Percentiles rank a stretch among this genome's conserved stretches.
phyloP scores from a whole-genome alignment of 2,329 filamentous ascomycete species.

The Metarhizium brunneum region DNA sequence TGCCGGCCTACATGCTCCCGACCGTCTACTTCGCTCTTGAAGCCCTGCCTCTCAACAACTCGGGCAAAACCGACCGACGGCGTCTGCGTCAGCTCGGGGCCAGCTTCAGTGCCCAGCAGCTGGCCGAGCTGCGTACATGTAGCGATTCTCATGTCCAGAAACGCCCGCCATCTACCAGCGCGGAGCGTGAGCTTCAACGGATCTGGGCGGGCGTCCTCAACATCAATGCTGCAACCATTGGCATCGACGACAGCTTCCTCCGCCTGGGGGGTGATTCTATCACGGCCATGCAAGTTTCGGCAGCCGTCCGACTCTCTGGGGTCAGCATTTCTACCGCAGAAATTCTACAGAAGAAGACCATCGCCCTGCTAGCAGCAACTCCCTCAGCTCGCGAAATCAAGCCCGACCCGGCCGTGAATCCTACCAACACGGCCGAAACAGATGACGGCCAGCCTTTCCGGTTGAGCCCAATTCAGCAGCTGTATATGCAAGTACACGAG shows the following conservation, averaged over 20 bases:
- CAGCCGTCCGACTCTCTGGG: no score
- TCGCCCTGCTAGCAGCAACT: no score
- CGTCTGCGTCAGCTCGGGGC: neutral
- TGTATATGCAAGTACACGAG: neutral
- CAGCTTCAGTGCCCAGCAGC: neutral
- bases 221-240: neutral
- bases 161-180: constrained; percentile 3
- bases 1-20: neutral
- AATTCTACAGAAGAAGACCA: no score
- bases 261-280: constrained; percentile 9
- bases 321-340: no score
- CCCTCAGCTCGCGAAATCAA: no score
- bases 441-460: neutral
- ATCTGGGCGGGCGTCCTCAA: constrained; percentile 3
- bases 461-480: neutral
- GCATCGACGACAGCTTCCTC: constrained; percentile 7
- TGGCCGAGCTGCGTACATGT: neutral
- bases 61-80: neutral
- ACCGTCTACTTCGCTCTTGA: neutral
- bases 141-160: neutral
- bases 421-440: no score
- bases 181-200: constrained; percentile 11
- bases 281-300: constrained; percentile 3
- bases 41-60: neutral
- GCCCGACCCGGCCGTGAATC: neutral